These are phyloP conservation scores for Davidsoniella neocaledoniae DNA, from an alignment of 2,329 filamentous ascomycete species.

Conservation along the genomic window DNA sequence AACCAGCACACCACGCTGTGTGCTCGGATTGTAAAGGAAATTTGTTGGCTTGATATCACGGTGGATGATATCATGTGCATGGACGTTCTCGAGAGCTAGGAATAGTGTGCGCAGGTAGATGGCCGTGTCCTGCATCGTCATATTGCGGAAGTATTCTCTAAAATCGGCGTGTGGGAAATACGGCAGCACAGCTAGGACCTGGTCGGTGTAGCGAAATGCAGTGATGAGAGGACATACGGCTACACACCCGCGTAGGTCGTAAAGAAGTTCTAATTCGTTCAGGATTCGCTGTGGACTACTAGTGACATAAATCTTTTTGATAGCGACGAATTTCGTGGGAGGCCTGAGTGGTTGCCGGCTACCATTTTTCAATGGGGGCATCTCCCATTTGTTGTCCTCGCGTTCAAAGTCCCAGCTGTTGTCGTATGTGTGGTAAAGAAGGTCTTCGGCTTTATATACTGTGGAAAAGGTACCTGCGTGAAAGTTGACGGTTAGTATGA, in stretches of 20 bases:
- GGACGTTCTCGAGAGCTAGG: constrained; percentile 66
- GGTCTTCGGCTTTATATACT: constrained; percentile 94
- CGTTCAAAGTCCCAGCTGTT: constrained; percentile 75
- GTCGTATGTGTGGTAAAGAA: constrained; percentile 65
- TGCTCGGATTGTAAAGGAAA: constrained; percentile 76
- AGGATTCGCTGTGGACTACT: constrained; percentile 85
- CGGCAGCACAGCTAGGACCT: constrained; percentile 85
- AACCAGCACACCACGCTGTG: constrained; percentile 77
- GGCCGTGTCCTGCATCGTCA: constrained; percentile 71
- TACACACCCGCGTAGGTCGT: constrained; percentile 66
- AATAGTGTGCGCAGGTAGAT: constrained; percentile 84
- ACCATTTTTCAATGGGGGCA: constrained; percentile 37
- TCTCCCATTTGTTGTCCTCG: constrained; percentile 49
- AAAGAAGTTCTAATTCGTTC: constrained; percentile 86
- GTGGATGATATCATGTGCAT: constrained; percentile 72
- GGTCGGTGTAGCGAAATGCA: constrained; percentile 85
- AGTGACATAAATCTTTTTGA: constrained; percentile 99
- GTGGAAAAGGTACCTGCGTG: constrained; percentile 90
- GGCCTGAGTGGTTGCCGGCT: constrained; percentile 13
- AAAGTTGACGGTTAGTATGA: constrained; percentile 11
- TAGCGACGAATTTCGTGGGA: constrained; percentile 59
- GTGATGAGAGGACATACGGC: constrained; percentile 93
- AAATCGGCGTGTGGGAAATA: constrained; percentile 96
- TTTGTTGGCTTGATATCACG: constrained; percentile 97
- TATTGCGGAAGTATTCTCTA: constrained; percentile 79